phyloP scores from a whole-genome alignment of 139 green algal genomes.

The Chlorella sorokiniana region DNA sequence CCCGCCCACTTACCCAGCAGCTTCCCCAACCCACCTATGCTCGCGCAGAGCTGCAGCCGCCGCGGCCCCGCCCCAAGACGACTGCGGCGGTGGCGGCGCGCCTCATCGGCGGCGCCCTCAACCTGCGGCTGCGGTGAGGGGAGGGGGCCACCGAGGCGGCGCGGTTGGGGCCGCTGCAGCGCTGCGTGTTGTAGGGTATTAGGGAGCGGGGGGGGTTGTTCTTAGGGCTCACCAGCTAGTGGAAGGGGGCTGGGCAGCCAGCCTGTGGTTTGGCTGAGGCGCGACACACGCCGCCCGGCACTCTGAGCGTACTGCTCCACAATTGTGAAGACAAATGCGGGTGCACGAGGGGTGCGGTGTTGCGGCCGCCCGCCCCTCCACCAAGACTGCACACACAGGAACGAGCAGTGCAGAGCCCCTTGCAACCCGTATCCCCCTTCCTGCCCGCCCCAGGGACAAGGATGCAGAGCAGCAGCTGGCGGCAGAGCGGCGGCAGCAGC shows the following conservation, averaged over 20 bases:
- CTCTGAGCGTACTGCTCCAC: too few relatives aligned
- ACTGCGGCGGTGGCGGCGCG: constrained; percentile 26
- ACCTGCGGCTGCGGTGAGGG: constrained; percentile 10
- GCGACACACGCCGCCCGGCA: too few relatives aligned
- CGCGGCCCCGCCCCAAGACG: constrained; percentile 23
- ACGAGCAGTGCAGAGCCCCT: neutral
- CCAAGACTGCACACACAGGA: too few relatives aligned
- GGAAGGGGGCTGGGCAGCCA: too few relatives aligned
- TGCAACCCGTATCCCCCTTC: neutral
- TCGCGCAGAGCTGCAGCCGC: constrained; percentile 27
- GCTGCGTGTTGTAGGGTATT: neutral
- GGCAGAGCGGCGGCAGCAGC: constrained; percentile 8
- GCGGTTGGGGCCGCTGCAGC: neutral
- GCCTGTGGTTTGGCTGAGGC: too few relatives aligned
- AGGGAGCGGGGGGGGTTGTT: neutral
- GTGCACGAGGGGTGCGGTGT: too few relatives aligned
- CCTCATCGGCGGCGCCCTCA: constrained; percentile 32
- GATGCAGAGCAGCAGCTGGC: constrained; percentile 29
- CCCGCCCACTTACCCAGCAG: too few relatives aligned
- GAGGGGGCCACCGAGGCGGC: neutral
- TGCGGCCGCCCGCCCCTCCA: too few relatives aligned
- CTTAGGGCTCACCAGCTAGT: too few relatives aligned
- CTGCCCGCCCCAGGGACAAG: neutral
- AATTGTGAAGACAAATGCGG: neutral
- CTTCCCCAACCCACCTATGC: neutral